phyloP scores from a whole-genome alignment of 2,329 filamentous ascomycete species.

The Tolypocladium album region DNA sequence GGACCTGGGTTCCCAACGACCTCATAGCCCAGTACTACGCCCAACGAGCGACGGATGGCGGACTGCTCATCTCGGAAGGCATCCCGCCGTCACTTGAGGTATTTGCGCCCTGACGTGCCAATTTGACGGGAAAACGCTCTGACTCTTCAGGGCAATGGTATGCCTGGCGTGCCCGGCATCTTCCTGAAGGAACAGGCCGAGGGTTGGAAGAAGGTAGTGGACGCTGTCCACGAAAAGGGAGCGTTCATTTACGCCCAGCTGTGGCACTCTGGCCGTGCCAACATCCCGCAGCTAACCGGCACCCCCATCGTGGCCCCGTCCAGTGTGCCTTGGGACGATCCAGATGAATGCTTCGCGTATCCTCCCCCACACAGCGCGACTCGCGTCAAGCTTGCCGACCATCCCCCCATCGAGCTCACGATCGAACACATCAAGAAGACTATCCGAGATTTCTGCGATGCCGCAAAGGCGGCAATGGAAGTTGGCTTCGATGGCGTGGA shows the following conservation, averaged over 20 bases:
- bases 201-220: background rate
- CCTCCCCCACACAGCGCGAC: background rate
- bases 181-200: background rate
- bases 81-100: slow-evolving; percentile 35
- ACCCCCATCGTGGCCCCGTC: background rate
- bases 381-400: background rate
- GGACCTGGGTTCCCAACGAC: slow-evolving; percentile 36
- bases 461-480: background rate
- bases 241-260: background rate
- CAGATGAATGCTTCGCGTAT: background rate
- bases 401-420: background rate
- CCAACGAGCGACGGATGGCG: slow-evolving; percentile 29
- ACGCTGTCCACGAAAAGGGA: background rate
- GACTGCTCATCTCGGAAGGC: slow-evolving; percentile 31
- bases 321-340: background rate
- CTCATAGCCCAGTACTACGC: slow-evolving; percentile 29
- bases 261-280: background rate
- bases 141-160: background rate
- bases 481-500: background rate
- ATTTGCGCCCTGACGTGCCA: slow-evolving; percentile 23
- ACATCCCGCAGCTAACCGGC: background rate
- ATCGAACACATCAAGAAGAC: background rate
- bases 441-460: background rate
- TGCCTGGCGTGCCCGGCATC: background rate
- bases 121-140: background rate